Evolutionary conservation across 176 grass and related monocot genomes (phyloP).

Genomic region (Elymus sibiricus): DNA sequence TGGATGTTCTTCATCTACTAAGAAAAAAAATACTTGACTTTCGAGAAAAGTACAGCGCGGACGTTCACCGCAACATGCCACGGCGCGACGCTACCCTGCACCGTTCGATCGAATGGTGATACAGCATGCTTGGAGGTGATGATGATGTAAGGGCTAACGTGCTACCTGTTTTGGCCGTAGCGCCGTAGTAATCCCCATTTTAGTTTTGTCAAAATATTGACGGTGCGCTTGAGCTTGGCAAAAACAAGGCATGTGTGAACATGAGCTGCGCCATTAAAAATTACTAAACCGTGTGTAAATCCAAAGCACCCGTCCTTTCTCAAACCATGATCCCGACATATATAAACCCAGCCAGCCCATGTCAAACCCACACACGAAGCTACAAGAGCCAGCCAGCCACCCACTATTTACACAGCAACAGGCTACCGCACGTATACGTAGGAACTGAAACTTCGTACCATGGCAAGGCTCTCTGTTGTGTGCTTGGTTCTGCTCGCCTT

Average conservation of each 20-base stretch:
- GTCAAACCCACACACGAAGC: not conserved
- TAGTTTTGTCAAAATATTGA: not conserved
- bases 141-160: not conserved
- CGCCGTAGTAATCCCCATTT: no score
- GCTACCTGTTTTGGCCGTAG: no score
- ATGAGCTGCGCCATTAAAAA: not conserved
- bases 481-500: conserved; percentile 29
- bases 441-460: not conserved
- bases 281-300: not conserved
- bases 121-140: not conserved
- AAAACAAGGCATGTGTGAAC: not conserved
- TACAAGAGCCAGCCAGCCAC: not conserved
- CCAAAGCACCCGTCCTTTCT: not conserved
- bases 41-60: not conserved
- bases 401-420: not conserved
- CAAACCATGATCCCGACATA: not conserved
- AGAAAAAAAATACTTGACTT: not conserved
- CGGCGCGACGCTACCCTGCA: no score
- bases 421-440: not conserved
- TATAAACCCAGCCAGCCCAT: not conserved
- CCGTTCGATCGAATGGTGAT: not conserved
- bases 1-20: not conserved
- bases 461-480: conserved; percentile 18
- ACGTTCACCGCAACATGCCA: not conserved
- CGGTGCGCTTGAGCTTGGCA: not conserved